Evolutionary conservation across 345 rosid species (phyloP).

Genomic region (Hibiscus mutabilis): DNA sequence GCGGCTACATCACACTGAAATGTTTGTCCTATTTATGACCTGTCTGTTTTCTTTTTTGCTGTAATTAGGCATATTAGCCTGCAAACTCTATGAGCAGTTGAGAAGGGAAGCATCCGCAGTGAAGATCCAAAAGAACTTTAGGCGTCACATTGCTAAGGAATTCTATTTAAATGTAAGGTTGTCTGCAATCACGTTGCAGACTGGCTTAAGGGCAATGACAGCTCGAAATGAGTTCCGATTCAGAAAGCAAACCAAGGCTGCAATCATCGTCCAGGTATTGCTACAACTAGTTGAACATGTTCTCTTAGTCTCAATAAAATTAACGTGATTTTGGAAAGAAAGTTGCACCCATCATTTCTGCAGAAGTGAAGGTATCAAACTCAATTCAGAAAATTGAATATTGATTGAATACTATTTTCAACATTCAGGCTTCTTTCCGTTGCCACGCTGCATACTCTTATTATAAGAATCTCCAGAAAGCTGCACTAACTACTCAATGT

Average conservation of each 20-base stretch:
- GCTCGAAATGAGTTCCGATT: slow-evolving; percentile 92
- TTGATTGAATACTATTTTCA: slow-evolving; percentile 17
- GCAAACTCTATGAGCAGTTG: slow-evolving; percentile 76
- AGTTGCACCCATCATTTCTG: neutral
- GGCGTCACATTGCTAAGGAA: slow-evolving; percentile 52
- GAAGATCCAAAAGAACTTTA: slow-evolving; percentile 86
- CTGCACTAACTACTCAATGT: slow-evolving; percentile 76
- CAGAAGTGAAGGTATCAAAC: slow-evolving; percentile 1
- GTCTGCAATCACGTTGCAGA: slow-evolving; percentile 71
- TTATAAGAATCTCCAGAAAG: slow-evolving; percentile 80
- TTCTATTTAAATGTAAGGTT: slow-evolving; percentile 44
- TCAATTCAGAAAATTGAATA: neutral
- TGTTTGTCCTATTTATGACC: slow-evolving; percentile 12
- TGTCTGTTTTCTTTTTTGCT: slow-evolving; percentile 11
- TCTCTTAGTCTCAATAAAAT: slow-evolving; percentile 5
- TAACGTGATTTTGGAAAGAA: neutral
- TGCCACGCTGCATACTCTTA: slow-evolving; percentile 56
- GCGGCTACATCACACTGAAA: neutral
- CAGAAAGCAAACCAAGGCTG: slow-evolving; percentile 93
- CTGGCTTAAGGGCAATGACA: slow-evolving; percentile 88
- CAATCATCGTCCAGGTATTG: slow-evolving; percentile 75
- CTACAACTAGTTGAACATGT: slow-evolving; percentile 17
- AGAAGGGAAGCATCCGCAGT: slow-evolving; percentile 80
- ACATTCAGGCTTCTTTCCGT: slow-evolving; percentile 72
- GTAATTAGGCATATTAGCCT: slow-evolving; percentile 65